Percentiles rank a stretch among this genome's conserved stretches.
Conservation (phyloP, 2,329 filamentous ascomycete genomes). For the Xylaria sp. region DNA sequence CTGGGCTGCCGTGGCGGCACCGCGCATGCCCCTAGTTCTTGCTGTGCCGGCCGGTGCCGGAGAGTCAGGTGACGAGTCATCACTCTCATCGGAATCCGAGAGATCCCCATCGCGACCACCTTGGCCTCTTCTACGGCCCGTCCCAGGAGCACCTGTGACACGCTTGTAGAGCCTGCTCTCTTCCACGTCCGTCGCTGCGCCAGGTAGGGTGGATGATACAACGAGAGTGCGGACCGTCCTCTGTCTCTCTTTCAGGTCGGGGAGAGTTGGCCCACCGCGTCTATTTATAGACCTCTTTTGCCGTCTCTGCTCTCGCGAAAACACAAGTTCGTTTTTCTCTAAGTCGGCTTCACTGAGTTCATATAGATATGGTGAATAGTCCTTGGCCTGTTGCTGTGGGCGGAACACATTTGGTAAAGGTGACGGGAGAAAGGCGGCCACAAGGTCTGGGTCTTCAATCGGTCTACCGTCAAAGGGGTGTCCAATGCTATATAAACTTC, state of each 20-base stretch:
- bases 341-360: slow-evolving; percentile 92
- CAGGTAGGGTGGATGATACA: slow-evolving; percentile 91
- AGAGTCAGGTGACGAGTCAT: slow-evolving; percentile 85
- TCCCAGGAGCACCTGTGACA: slow-evolving; percentile 66
- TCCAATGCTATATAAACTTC: slow-evolving; percentile 90
- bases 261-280: slow-evolving; percentile 88
- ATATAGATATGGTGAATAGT: slow-evolving; percentile 92
- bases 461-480: slow-evolving; percentile 95
- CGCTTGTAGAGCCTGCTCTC: slow-evolving; percentile 90
- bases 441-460: slow-evolving; percentile 90
- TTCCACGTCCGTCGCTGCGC: slow-evolving; percentile 81
- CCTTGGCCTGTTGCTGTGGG: slow-evolving; percentile 91
- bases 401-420: slow-evolving; percentile 86
- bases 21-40: slow-evolving; percentile 87
- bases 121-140: slow-evolving; percentile 64
- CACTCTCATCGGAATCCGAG: slow-evolving; percentile 91
- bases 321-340: slow-evolving; percentile 89
- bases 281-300: slow-evolving; percentile 97
- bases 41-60: slow-evolving; percentile 81
- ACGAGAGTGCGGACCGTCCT: slow-evolving; percentile 92
- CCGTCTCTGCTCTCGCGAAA: slow-evolving; percentile 90
- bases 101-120: slow-evolving; percentile 73
- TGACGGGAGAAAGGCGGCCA: slow-evolving; percentile 84
- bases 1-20: slow-evolving; percentile 86
- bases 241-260: slow-evolving; percentile 95